These are phyloP conservation scores for Camellia japonica DNA, from an alignment of 148 eudicot species.

Conservation along the genomic window DNA sequence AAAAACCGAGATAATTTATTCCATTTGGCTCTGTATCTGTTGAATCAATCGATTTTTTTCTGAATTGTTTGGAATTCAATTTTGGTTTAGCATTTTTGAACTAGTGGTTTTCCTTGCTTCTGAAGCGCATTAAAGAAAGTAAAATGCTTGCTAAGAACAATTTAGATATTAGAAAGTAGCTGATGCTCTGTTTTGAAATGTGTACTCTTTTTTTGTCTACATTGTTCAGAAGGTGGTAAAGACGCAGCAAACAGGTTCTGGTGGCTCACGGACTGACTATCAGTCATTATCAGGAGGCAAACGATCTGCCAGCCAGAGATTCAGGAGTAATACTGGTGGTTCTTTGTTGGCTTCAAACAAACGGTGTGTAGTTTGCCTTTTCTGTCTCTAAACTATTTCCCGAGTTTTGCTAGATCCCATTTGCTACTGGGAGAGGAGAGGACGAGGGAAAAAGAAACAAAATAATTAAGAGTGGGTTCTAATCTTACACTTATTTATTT, in stretches of 20 bases:
- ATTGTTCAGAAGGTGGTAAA: slow-evolving; percentile 29
- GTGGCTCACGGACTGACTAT: background rate
- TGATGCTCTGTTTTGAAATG: background rate
- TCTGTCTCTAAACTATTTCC: slow-evolving; percentile 4
- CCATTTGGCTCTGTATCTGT: background rate
- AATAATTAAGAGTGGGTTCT: background rate
- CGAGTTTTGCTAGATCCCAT: background rate
- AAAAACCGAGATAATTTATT: background rate
- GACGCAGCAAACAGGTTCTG: slow-evolving; percentile 15
- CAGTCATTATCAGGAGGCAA: slow-evolving; percentile 13
- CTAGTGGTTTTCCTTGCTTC: background rate
- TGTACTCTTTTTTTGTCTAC: background rate
- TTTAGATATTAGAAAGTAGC: background rate
- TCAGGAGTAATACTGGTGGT: slow-evolving; percentile 7
- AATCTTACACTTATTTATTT: background rate
- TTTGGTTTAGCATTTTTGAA: background rate
- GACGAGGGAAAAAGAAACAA: background rate
- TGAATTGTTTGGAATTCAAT: background rate
- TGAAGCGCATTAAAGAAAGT: background rate
- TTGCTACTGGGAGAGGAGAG: background rate
- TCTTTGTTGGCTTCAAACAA: background rate
- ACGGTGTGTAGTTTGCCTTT: slow-evolving; percentile 9
- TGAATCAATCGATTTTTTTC: background rate
- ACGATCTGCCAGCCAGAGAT: slow-evolving; percentile 5
- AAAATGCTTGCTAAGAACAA: background rate